These are phyloP conservation scores for Pestalotiopsis sp. DNA, from an alignment of 2,329 filamentous ascomycete species.

Conservation along the genomic window DNA sequence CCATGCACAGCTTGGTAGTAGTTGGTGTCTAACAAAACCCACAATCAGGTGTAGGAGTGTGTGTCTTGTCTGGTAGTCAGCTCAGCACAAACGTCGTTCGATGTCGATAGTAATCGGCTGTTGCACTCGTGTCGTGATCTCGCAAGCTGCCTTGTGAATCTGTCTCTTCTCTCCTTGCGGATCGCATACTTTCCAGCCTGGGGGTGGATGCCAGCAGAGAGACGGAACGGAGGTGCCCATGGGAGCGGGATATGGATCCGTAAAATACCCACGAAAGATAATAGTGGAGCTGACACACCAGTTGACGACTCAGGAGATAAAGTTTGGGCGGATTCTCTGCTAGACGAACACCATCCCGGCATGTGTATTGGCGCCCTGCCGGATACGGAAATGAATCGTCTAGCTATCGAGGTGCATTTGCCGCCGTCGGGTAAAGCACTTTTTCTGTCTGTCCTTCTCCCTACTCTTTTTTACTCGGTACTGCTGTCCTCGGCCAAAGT, in stretches of 20 bases:
- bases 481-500: not conserved
- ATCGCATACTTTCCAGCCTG: slow-evolving; percentile 2
- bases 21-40: not conserved
- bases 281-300: not conserved
- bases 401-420: not conserved
- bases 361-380: not conserved
- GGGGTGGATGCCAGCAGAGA: not conserved
- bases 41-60: not conserved
- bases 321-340: not conserved
- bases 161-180: not conserved
- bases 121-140: slow-evolving; percentile 4
- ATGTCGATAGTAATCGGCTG: slow-evolving; percentile 5
- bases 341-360: not conserved
- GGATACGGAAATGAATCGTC: not conserved
- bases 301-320: slow-evolving; percentile 9
- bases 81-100: not conserved
- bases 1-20: not conserved
- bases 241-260: slow-evolving; percentile 11
- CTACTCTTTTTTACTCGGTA: not conserved
- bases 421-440: slow-evolving; percentile 8
- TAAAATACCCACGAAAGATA: slow-evolving; percentile 10
- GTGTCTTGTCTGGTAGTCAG: not conserved
- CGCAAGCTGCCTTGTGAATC: not conserved
- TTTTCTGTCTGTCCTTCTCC: not conserved
- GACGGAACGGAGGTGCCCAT: not conserved